Conservation (phyloP, 805 yeast genomes). For the Metschnikowia matae region DNA sequence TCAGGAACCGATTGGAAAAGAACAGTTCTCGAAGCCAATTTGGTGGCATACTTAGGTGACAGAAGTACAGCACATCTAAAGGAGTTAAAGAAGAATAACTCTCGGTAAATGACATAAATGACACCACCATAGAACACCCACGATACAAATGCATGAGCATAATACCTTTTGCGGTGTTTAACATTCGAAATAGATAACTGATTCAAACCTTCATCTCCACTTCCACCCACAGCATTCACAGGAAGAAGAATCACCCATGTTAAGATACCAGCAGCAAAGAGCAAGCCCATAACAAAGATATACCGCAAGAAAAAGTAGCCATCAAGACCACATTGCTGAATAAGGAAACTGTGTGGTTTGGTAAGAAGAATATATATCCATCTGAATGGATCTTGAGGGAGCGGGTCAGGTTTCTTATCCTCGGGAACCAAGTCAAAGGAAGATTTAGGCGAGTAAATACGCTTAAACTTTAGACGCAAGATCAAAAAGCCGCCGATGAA, state of each 20-base stretch:
- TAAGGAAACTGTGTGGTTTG: constrained; percentile 69
- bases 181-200: constrained; percentile 76
- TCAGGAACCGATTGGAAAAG: constrained; percentile 82
- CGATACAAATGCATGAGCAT: constrained; percentile 79
- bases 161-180: constrained; percentile 55
- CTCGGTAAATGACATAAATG: constrained; percentile 75
- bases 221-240: constrained; percentile 69
- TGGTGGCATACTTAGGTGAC: constrained; percentile 74
- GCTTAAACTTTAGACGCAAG: constrained; percentile 59
- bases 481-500: constrained; percentile 62
- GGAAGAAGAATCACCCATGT: constrained; percentile 75
- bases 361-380: constrained; percentile 67
- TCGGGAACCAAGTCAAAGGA: constrained; percentile 54
- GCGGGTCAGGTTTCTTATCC: constrained; percentile 62
- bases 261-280: constrained; percentile 44
- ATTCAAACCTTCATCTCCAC: constrained; percentile 64
- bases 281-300: constrained; percentile 49
- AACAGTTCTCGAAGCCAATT: constrained; percentile 74
- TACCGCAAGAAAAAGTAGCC: constrained; percentile 89
- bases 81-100: constrained; percentile 71
- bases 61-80: constrained; percentile 74
- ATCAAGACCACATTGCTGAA: constrained; percentile 89
- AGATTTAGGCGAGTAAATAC: constrained; percentile 84
- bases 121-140: constrained; percentile 74
- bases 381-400: constrained; percentile 60